Base-by-base conservation (phyloP, 208 protist species). In the Crithidia acanthocephali region DNA sequence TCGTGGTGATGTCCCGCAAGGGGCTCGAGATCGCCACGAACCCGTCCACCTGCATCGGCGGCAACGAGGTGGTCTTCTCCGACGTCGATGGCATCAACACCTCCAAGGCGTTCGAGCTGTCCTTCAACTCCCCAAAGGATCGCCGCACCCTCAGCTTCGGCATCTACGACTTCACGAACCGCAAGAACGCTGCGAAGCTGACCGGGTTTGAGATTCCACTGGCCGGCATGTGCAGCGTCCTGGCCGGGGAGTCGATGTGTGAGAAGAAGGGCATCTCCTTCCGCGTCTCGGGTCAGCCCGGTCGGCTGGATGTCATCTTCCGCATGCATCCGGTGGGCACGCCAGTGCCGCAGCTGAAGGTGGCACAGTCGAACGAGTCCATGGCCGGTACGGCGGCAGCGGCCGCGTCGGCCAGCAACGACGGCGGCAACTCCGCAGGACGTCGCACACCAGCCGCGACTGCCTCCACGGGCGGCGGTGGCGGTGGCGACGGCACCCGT, bases 251-350 rank as follows among this genome's bases (percentile, higher is more conserved):
- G 56, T 85, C 81, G 37, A 92, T 95, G 76, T 95, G 91, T 70
- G 91, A 95, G 68, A 89, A 86, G 67, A 95, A 94, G 51, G 86
- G 82, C 42, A 88, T 95, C 65, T 92, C 91, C 0, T 95, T 95
- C 67, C 81, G 86, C 33, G 83, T 95, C 28, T 80, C 83, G 13
- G 88, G 86, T 11, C 83, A 85, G 53, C 86, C 91, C 0, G 86
- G 88, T 16, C 79, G 88, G 9, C 76, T 95, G 9, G 88, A 95
- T 53, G 83, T 91, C 30, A 86, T 95, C 27, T 95, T 95, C 58
- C 86, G 88, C 70, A 95, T 95, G 91, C 78, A 95, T 66, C 91
- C 91, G 22, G 79, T 87, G 28, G 84, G 86, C 25, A 85, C 74
- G 11, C 83, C 88, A 2, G 78, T 85, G 11, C 91, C 91, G 6